Percentiles rank a stretch among this genome's conserved stretches.
phyloP scores from a whole-genome alignment of 129 eudicot species.

The Flaveria robusta region DNA sequence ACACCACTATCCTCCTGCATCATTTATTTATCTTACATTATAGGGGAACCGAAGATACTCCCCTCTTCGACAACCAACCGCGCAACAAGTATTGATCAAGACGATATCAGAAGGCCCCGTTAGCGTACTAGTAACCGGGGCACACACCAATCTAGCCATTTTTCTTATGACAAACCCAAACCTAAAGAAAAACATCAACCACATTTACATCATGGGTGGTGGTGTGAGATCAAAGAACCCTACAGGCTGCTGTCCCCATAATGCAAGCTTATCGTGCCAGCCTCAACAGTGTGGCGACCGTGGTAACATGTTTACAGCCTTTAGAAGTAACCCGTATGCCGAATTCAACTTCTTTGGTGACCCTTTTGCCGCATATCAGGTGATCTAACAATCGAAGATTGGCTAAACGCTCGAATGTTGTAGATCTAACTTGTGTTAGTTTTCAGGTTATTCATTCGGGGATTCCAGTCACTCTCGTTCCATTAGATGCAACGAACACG shows the following conservation, averaged over 20 bases:
- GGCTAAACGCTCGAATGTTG: neutral
- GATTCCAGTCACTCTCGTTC: slow-evolving; percentile 83
- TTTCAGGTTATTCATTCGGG: slow-evolving; percentile 86
- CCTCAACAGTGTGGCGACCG: slow-evolving; percentile 72
- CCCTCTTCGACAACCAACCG: slow-evolving; percentile 63
- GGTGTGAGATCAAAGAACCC: slow-evolving; percentile 77
- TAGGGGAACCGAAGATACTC: slow-evolving; percentile 56
- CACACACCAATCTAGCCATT: slow-evolving; percentile 65
- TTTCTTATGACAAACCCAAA: slow-evolving; percentile 72
- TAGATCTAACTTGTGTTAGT: neutral
- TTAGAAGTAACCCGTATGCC: slow-evolving; percentile 77
- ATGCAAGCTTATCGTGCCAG: slow-evolving; percentile 46
- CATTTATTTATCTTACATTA: neutral
- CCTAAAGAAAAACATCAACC: slow-evolving; percentile 74
- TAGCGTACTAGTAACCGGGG: slow-evolving; percentile 55
- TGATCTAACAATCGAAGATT: slow-evolving; percentile 7
- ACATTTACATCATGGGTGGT: slow-evolving; percentile 86
- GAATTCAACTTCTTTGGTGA: slow-evolving; percentile 82
- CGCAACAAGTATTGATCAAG: slow-evolving; percentile 73
- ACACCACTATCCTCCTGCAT: neutral
- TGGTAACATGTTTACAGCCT: slow-evolving; percentile 72
- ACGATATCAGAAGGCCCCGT: slow-evolving; percentile 67
- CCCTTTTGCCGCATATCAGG: slow-evolving; percentile 97
- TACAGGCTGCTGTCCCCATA: slow-evolving; percentile 67
- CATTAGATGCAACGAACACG: slow-evolving; percentile 88